Conservation (phyloP, 108 stramenopile genomes). For the Epipyxis sp. region DNA sequence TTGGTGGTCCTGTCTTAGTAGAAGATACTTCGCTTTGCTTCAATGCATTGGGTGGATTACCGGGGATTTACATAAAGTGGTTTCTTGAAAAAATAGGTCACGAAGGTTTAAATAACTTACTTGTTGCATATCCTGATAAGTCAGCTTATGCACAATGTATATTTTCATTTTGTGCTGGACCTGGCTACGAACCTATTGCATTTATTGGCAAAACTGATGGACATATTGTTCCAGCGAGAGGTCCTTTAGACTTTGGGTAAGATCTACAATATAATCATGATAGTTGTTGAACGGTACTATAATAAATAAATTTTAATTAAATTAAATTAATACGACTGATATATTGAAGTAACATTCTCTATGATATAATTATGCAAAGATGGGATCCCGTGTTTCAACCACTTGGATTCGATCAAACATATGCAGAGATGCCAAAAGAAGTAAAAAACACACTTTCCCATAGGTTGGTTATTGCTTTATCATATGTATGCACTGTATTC, state of each 20-base stretch:
- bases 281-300: too few species aligned
- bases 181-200: constrained; percentile 71
- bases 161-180: constrained; percentile 81
- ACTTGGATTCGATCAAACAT: constrained; percentile 78
- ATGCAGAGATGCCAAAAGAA: constrained; percentile 91
- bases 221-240: constrained; percentile 79
- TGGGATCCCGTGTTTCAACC: constrained; percentile 97
- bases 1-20: constrained; percentile 82
- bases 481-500: too few species aligned
- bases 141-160: constrained; percentile 91
- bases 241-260: constrained; percentile 75
- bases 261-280: too few species aligned
- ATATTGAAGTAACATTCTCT: constrained; percentile 7
- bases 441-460: constrained; percentile 90
- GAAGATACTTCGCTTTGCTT: constrained; percentile 96
- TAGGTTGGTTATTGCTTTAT: too few species aligned
- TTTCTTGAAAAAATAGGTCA: constrained; percentile 88
- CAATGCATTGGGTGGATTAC: constrained; percentile 84
- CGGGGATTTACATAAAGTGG: constrained; percentile 98
- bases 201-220: constrained; percentile 76
- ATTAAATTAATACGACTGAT: too few species aligned
- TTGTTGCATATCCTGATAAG: constrained; percentile 79
- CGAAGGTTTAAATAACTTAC: constrained; percentile 78
- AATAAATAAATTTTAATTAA: too few species aligned
- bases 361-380: not conserved